Percentiles rank a stretch among this genome's conserved stretches.
Evolutionary conservation across 441 rosid genomes (phyloP).

Genomic region (Mallotus repandus): DNA sequence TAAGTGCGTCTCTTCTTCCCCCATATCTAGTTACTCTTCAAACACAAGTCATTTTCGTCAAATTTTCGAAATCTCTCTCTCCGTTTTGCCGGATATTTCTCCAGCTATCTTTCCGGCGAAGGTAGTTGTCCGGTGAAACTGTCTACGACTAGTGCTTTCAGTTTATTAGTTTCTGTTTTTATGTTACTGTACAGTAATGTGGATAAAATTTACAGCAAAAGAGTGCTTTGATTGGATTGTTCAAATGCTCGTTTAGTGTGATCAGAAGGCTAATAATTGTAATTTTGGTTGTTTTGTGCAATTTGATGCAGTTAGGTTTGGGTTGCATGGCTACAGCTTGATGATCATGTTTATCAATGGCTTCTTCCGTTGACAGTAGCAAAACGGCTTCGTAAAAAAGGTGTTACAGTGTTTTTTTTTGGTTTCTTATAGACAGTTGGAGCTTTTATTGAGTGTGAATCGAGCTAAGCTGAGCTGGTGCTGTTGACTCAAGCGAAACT

Average conservation of each 20-base stretch:
- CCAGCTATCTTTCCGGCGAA: slow-evolving; percentile 30
- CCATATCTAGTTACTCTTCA: not conserved
- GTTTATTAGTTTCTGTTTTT: not conserved
- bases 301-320: slow-evolving; percentile 14
- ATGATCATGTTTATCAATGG: not conserved
- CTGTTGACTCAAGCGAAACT: no score
- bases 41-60: slow-evolving; percentile 10
- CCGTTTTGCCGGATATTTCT: slow-evolving; percentile 20
- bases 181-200: not conserved
- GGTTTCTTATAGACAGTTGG: not conserved
- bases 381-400: slow-evolving; percentile 6
- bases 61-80: not conserved
- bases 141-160: slow-evolving; percentile 11
- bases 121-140: slow-evolving; percentile 18
- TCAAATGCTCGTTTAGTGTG: slow-evolving; percentile 2
- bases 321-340: slow-evolving; percentile 7
- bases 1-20: not conserved
- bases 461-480: no score
- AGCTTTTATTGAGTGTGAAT: no score
- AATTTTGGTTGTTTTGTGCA: slow-evolving; percentile 16
- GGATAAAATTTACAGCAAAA: not conserved
- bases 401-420: not conserved
- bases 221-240: not conserved
- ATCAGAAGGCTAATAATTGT: not conserved
- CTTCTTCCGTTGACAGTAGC: not conserved